Evolutionary conservation across 805 yeast genomes (phyloP), one percentile per base, ranked within the genome.

Genomic region (Candida andamanensis): DNA sequence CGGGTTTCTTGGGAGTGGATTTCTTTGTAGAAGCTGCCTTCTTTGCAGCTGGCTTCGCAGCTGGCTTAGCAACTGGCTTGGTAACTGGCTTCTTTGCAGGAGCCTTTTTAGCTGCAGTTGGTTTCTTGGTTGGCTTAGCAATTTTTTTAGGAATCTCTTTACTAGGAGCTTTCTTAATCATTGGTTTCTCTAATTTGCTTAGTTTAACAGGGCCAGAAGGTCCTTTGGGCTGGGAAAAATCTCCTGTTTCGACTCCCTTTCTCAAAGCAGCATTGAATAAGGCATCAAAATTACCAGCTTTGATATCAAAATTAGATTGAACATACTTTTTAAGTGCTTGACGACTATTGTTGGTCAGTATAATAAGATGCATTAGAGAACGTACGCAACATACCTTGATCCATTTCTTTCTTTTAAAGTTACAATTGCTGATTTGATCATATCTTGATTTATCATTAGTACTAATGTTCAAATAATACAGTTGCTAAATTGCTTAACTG

Each of bases 301-400:
- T 68, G 45, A 75, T 62, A 44, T 78, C 67, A 63, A 63, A 71
- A 63, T 76, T 72, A 53, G 78, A 61, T 60, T 72, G 77, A 44
- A 86, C 78, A 60, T 76, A 84, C 60, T 85, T 85, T 72, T 86
- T 87, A 52, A 87, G 69, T 9, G 92, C 90, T 57, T 82, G 90
- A 58, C 95, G 89, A 48, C 87, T 74, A 34, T 14, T 14, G 16
- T 4, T 16, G 11, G 25, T 21, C 27, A 32, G 30, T 31, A 31
- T 26, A 9, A 16, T 15, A 9, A 13, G 16, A 15, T 13, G n/a
- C 9, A 15, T 26, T 24, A 7, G 26, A 8, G 26, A 7, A 11
- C 8, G 16, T 18, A 14, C 5, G 21, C 36, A 36, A 72, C 78
- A 47, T 69, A 72, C 77, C 75, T 69, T 28, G 86, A 76, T 35